Percentiles rank a stretch among this genome's conserved stretches.
These are phyloP conservation scores for Speleostelium caveatum DNA, from an alignment of 78 protist genomes.

Conservation along the genomic window DNA sequence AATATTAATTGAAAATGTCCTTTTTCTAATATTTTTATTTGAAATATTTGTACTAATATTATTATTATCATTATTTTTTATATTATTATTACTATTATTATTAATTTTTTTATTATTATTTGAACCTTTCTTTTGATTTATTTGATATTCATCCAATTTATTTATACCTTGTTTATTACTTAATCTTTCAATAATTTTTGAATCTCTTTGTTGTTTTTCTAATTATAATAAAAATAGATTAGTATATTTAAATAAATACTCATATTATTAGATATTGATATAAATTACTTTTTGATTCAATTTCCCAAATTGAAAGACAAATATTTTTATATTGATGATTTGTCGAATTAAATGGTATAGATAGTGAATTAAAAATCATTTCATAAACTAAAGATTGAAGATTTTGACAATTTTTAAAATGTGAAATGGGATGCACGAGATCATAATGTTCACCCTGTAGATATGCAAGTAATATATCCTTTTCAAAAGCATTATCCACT, in stretches of 20 bases:
- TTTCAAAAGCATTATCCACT: constrained; percentile 33
- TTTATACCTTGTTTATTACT: constrained; percentile 6
- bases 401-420: neutral
- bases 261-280: too few species aligned
- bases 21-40: neutral
- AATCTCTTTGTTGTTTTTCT: constrained; percentile 8
- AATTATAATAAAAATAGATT: too few species aligned
- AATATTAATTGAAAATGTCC: neutral
- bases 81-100: neutral
- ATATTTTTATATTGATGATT: neutral
- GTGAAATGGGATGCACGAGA: constrained; percentile 9
- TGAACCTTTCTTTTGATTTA: constrained; percentile 14
- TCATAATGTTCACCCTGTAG: constrained; percentile 52
- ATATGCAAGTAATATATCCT: constrained; percentile 20
- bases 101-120: neutral
- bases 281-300: constrained; percentile 10
- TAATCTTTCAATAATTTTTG: constrained; percentile 3
- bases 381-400: constrained; percentile 38
- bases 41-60: neutral
- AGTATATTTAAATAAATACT: too few species aligned
- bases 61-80: neutral
- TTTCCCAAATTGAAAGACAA: constrained; percentile 20
- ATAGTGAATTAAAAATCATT: neutral
- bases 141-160: constrained; percentile 26
- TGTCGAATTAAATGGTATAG: neutral